phyloP scores from a whole-genome alignment of 106 monocot genomes.

The Allium cepa region DNA sequence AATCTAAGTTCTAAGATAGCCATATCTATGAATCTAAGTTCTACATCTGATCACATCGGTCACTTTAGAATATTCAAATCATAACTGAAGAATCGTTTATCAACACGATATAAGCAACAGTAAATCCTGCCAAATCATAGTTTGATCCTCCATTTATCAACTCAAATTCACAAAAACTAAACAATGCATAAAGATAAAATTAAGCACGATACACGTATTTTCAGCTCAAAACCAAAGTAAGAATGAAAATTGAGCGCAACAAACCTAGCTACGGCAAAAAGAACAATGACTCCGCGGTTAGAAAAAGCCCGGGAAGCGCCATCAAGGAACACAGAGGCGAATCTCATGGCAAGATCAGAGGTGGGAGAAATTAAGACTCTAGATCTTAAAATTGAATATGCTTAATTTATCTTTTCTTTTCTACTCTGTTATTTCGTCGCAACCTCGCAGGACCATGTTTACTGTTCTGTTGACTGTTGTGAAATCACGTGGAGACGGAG shows the following conservation, averaged over 20 bases:
- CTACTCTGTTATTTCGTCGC: too few species aligned
- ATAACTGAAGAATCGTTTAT: neutral
- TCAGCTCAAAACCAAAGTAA: neutral
- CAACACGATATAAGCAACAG: neutral
- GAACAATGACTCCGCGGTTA: slow-evolving; percentile 24
- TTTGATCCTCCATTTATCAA: neutral
- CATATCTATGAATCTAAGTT: too few species aligned
- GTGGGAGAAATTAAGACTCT: neutral
- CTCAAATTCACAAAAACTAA: slow-evolving; percentile 1
- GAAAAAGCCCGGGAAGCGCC: slow-evolving; percentile 17
- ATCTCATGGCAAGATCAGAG: slow-evolving; percentile 14
- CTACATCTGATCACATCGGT: too few species aligned
- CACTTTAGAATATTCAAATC: neutral
- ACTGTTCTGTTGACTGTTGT: too few species aligned
- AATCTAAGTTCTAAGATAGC: too few species aligned
- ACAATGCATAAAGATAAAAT: neutral
- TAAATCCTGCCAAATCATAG: neutral
- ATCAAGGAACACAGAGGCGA: slow-evolving; percentile 32
- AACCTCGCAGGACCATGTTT: too few species aligned
- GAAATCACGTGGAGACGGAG: too few species aligned
- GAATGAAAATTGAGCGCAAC: neutral
- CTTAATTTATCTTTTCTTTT: too few species aligned
- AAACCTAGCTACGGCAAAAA: slow-evolving; percentile 36
- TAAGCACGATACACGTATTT: too few species aligned
- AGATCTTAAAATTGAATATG: too few species aligned